Conservation (phyloP, 495 filamentous ascomycete genomes). For the Trichoderma gamsii region DNA sequence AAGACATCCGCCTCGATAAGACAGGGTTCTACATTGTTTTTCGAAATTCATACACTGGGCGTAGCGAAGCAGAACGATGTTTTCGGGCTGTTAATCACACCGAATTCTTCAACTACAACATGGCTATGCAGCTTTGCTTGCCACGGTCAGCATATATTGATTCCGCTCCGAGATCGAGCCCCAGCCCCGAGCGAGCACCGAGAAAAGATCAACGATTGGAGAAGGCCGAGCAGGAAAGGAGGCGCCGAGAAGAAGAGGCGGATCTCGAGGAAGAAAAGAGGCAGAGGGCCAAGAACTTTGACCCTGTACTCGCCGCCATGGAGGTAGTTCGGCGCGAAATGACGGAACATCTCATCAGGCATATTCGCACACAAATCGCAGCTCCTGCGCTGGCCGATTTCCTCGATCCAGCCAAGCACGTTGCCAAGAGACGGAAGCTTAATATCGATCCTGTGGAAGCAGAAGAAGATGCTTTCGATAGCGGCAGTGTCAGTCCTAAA, state of each 20-base stretch:
- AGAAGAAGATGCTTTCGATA: conserved; percentile 50
- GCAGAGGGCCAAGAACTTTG: conserved; percentile 72
- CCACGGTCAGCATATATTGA: conserved; percentile 17
- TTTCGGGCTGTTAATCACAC: conserved; percentile 64
- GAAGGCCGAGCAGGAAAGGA: conserved; percentile 41
- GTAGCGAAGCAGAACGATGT: conserved; percentile 73
- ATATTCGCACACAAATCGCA: conserved; percentile 78
- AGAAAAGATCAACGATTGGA: conserved; percentile 38
- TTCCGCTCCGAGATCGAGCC: conserved; percentile 17
- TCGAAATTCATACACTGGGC: conserved; percentile 64
- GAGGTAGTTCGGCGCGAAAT: conserved; percentile 74
- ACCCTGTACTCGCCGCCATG: conserved; percentile 76
- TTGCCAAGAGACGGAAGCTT: conserved; percentile 64
- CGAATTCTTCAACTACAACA: conserved; percentile 81
- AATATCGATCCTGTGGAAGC: conserved; percentile 55
- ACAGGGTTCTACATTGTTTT: conserved; percentile 91
- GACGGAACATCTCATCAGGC: conserved; percentile 73
- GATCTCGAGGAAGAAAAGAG: conserved; percentile 84
- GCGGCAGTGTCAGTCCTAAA: conserved; percentile 51
- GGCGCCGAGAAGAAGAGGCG: conserved; percentile 56
- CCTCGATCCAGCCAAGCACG: conserved; percentile 75
- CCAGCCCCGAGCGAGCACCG: conserved; percentile 27
- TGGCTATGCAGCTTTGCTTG: conserved; percentile 81
- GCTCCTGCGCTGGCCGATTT: conserved; percentile 75
- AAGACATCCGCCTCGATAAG: conserved; percentile 71